Base-by-base conservation (phyloP, 2,329 filamentous ascomycete genomes). In the Microdochium bolleyi region DNA sequence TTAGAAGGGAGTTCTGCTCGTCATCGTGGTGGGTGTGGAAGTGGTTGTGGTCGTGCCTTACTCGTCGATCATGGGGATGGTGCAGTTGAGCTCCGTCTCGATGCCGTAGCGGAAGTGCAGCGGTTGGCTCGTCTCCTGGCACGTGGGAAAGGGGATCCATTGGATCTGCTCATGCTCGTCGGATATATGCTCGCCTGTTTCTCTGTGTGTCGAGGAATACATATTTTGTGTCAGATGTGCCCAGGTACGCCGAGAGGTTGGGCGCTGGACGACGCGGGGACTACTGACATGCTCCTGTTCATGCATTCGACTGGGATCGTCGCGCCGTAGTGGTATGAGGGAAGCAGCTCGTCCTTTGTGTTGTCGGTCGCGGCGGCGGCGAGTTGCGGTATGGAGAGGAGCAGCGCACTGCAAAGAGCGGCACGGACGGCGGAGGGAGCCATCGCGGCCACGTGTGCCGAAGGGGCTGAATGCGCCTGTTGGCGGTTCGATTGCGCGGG, bases 81-180 rank as follows among this genome's bases (percentile, higher is more conserved):
- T 94, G 76, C 89, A 94, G 73, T 92, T 92, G 60, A 89, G 72
- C 67, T 95, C 91, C 71, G 72, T 73, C 66, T 92, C 89, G 60
- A 88, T 72, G 67, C 92, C 92, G 73, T 96, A 97, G 68, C 83
- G 80, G 67, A 99, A 85, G 63, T 94, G 84, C 62, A 99, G 84
- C 0, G 92, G 86, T 50, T 82, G 79, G 46, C 78, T 78, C 13
- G 94, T 97, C 71, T 97, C 94, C 70, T 91, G 88, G 80, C 94
- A 97, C 32, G 79, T 78, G 24, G 89, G 89, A 70, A 97, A 97
- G 38, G 92, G 90, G 48, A 94, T 85, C 78, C 94, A 97, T 78
- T 95, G 81, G 53, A 96, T 83, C 68, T 95, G 87, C 64, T 94
- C 86, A 58, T 85, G 78, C 34, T 79, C 77, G 67, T 95, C 84